Evolutionary conservation across 2,329 filamentous ascomycete genomes (phyloP).

Genomic region (Ceratocystiopsis sp.): DNA sequence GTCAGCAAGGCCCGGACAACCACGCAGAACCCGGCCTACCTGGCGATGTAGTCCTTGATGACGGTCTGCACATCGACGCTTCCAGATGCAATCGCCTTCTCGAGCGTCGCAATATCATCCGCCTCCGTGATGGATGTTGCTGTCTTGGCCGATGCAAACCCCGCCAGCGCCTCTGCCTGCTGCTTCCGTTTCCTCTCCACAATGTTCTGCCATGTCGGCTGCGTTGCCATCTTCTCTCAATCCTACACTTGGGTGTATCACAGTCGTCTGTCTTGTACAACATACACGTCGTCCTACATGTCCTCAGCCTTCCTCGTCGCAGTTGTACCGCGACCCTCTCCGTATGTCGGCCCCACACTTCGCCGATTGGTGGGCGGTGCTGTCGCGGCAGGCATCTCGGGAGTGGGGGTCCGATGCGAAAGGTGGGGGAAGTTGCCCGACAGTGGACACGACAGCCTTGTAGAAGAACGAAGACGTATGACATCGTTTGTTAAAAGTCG

Average conservation of each 20-base stretch:
- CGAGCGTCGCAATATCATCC: not conserved
- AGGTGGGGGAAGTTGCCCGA: too few species aligned
- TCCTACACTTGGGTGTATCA: too few species aligned
- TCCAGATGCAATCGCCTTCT: not conserved
- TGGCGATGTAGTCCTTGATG: conserved; percentile 1
- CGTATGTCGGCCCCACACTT: too few species aligned
- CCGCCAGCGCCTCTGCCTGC: not conserved
- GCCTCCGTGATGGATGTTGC: not conserved
- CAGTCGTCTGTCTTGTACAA: too few species aligned
- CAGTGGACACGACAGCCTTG: too few species aligned
- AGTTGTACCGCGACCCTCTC: too few species aligned
- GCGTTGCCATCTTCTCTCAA: not conserved
- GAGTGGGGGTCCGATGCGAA: too few species aligned
- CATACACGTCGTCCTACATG: not conserved
- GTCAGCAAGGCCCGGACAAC: not conserved
- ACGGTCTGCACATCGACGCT: not conserved
- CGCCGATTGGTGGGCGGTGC: too few species aligned
- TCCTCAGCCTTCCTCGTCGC: too few species aligned
- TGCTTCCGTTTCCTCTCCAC: conserved; percentile 1
- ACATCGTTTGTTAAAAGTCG: too few species aligned
- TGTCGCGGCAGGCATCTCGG: too few species aligned
- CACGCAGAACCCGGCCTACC: not conserved
- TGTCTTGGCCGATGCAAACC: not conserved
- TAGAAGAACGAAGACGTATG: too few species aligned
- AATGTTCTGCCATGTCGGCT: conserved; percentile 2